Percentiles rank a stretch among this genome's conserved stretches.
Conservation (phyloP, 176 grass and related monocot species). For the Aegilops longissima region DNA sequence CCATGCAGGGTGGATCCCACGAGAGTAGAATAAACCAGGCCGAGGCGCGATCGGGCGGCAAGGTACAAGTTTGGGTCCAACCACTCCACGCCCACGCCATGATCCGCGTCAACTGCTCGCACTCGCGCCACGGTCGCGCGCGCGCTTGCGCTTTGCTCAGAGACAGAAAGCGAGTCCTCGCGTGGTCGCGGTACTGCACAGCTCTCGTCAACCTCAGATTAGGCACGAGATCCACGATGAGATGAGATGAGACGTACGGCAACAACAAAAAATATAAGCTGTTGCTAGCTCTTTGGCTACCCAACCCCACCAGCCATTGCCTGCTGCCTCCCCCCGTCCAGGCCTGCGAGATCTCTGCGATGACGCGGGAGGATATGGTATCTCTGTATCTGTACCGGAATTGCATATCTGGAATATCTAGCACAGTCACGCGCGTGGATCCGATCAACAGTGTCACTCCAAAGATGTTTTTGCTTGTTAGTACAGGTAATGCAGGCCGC, state of each 20-base stretch:
- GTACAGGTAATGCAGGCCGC: neutral
- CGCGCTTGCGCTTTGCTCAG: neutral
- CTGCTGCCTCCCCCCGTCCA: too few relatives aligned
- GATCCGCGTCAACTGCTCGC: neutral
- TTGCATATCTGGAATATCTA: too few relatives aligned
- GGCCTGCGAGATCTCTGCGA: neutral
- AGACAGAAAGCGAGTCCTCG: neutral
- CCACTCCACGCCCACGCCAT: neutral
- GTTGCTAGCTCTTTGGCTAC: neutral
- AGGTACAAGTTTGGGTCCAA: conserved; percentile 7
- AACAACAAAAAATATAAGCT: neutral
- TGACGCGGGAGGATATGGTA: neutral
- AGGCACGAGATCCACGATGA: conserved; percentile 17
- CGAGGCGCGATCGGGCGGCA: neutral
- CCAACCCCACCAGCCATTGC: neutral
- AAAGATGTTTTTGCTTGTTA: neutral
- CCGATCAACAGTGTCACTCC: neutral
- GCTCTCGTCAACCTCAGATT: conserved; percentile 2
- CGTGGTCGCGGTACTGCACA: neutral
- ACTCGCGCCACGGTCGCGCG: neutral
- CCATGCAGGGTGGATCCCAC: neutral
- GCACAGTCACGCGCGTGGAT: neutral
- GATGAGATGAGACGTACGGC: neutral
- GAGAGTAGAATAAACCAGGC: neutral
- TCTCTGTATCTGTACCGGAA: neutral